phyloP scores from a whole-genome alignment of 2,329 filamentous ascomycete genomes.

The Paraconiothyrium sp. region DNA sequence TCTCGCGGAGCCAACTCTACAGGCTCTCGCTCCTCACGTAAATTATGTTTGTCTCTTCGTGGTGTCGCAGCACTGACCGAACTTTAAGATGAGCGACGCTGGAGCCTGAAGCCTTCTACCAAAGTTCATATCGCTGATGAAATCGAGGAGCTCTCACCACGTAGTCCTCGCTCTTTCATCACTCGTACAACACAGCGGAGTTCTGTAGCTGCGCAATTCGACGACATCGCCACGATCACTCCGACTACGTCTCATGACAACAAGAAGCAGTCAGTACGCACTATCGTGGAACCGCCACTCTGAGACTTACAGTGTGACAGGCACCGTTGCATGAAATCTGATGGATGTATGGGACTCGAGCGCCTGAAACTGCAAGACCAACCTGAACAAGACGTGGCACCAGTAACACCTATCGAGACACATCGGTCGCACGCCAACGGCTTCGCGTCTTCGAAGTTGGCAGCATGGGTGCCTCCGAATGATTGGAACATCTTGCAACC shows the following conservation, averaged over 20 bases:
- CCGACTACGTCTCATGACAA: slow-evolving; percentile 17
- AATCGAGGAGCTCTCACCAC: slow-evolving; percentile 33
- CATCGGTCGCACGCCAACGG: slow-evolving; percentile 23
- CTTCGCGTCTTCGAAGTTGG: slow-evolving; percentile 23
- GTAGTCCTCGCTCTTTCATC: slow-evolving; percentile 38
- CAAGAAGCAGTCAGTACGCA: slow-evolving; percentile 24
- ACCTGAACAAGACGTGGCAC: slow-evolving; percentile 15
- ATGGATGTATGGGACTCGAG: slow-evolving; percentile 32
- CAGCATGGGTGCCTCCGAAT: slow-evolving; percentile 40
- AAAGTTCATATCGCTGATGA: slow-evolving; percentile 34
- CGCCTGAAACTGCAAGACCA: slow-evolving; percentile 32
- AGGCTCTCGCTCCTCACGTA: slow-evolving; percentile 40
- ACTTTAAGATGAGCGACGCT: slow-evolving; percentile 39
- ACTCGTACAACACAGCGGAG: slow-evolving; percentile 35
- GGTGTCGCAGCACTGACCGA: slow-evolving; percentile 11
- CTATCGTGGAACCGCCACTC: background rate
- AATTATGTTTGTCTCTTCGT: slow-evolving; percentile 12
- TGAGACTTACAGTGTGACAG: slow-evolving; percentile 17
- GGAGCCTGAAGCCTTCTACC: slow-evolving; percentile 33
- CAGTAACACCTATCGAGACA: slow-evolving; percentile 14
- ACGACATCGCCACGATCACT: slow-evolving; percentile 10
- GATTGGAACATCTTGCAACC: slow-evolving; percentile 47
- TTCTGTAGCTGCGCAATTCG: slow-evolving; percentile 29
- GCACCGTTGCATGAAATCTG: slow-evolving; percentile 24
- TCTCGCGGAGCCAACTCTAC: slow-evolving; percentile 42